Conservation (phyloP, 2,329 filamentous ascomycete genomes). For the Claviceps purpurea region DNA sequence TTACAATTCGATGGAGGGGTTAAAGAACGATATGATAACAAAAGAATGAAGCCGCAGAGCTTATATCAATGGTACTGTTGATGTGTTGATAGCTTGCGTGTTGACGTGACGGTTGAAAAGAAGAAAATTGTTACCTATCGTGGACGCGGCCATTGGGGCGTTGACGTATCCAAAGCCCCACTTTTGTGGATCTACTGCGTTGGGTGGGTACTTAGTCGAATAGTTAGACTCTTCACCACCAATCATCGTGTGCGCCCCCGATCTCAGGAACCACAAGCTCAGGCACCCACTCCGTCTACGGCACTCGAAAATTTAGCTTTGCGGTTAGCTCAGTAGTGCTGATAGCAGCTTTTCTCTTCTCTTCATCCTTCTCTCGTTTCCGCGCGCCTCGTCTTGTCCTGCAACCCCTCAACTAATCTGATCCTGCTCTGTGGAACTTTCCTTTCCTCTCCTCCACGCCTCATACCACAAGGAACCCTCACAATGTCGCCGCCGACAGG, state of each 20-base stretch:
- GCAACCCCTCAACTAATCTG: neutral
- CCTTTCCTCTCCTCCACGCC: neutral
- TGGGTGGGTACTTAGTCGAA: no score
- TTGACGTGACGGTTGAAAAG: no score
- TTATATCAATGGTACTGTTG: no score
- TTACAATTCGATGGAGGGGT: no score
- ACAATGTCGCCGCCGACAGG: slow-evolving; percentile 46
- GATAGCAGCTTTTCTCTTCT: neutral
- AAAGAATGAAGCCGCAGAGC: no score
- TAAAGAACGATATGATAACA: no score
- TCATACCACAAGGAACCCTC: slow-evolving; percentile 1
- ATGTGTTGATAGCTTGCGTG: no score
- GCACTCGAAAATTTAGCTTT: slow-evolving; percentile 5
- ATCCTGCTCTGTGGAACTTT: neutral
- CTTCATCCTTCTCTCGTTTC: neutral
- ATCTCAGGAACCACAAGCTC: slow-evolving; percentile 7
- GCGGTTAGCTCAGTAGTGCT: neutral
- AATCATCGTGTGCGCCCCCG: slow-evolving; percentile 6
- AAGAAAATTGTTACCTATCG: no score
- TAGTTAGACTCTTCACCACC: neutral
- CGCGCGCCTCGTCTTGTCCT: neutral
- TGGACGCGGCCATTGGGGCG: no score
- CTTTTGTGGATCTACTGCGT: no score
- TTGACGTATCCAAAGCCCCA: no score
- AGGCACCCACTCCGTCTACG: slow-evolving; percentile 1